Conservation (phyloP, 768 basidiomycete species). For the Mycena amicta region DNA sequence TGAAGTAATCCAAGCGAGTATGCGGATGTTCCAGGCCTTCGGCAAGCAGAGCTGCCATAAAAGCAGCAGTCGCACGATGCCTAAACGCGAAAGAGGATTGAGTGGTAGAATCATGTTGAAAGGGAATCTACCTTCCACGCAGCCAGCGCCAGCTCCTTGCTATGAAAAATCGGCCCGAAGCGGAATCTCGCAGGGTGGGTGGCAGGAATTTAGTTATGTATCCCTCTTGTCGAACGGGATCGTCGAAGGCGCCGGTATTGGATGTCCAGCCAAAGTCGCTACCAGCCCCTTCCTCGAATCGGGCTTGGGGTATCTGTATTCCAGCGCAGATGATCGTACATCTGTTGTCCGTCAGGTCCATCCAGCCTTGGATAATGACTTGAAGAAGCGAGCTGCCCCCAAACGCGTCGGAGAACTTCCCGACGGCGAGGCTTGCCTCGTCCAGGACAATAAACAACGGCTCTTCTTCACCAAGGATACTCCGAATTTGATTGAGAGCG, state of each 20-base stretch:
- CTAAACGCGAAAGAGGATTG: too few species aligned
- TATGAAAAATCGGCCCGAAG: background rate
- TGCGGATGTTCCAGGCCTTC: background rate
- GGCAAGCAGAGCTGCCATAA: background rate
- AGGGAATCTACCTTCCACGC: conserved; percentile 7
- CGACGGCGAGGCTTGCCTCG: background rate
- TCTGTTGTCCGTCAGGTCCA: background rate
- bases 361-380: background rate
- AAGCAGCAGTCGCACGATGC: conserved; percentile 5
- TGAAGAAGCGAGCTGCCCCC: background rate
- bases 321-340: background rate
- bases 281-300: background rate
- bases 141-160: conserved; percentile 19
- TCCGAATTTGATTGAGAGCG: background rate
- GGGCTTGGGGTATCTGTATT: background rate
- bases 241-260: conserved; percentile 9
- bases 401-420: background rate
- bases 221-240: background rate
- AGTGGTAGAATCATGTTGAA: background rate
- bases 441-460: background rate
- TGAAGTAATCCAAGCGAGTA: background rate
- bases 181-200: background rate
- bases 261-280: conserved; percentile 11
- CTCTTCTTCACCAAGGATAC: background rate
- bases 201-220: conserved; percentile 11